phyloP scores from a whole-genome alignment of 2,329 filamentous ascomycete genomes.

The Colletotrichum sp. region DNA sequence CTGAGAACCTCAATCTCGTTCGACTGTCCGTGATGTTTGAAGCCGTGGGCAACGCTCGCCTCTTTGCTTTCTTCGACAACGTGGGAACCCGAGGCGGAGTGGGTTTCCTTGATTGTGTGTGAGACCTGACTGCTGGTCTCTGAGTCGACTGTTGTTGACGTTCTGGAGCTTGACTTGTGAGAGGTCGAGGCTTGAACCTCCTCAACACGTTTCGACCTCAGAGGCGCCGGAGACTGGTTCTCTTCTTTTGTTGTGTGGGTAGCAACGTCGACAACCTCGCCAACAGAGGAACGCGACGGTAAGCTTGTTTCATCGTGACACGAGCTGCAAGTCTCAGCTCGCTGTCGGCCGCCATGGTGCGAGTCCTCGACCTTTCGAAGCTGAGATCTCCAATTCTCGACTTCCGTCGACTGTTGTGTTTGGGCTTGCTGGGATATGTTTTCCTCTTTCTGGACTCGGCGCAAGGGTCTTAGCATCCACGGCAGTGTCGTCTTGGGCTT shows the following conservation, averaged over 20 bases:
- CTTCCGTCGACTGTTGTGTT: background rate
- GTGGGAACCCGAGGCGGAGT: background rate
- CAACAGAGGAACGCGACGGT: background rate
- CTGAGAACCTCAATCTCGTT: conserved; percentile 30
- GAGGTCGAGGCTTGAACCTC: background rate
- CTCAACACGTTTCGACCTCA: background rate
- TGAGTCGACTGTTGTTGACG: background rate
- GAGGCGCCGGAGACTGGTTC: background rate
- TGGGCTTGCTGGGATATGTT: background rate
- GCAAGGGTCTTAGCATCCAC: conserved; percentile 8
- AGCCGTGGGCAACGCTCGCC: background rate
- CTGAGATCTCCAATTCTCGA: conserved; percentile 11
- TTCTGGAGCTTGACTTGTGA: background rate
- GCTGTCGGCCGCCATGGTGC: background rate
- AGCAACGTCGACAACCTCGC: background rate
- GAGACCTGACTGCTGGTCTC: background rate
- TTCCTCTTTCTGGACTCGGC: conserved; percentile 14
- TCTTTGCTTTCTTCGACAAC: background rate
- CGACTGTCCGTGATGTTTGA: background rate
- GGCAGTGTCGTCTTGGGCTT: background rate
- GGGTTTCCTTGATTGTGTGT: background rate
- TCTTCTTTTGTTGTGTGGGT: background rate
- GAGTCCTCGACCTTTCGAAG: background rate
- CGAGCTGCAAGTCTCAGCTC: background rate
- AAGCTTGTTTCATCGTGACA: background rate